Evolutionary conservation across 1,284 basidiomycete species (phyloP), one percentile per base, ranked within the genome.

Genomic region (Sporisorium reilianum): DNA sequence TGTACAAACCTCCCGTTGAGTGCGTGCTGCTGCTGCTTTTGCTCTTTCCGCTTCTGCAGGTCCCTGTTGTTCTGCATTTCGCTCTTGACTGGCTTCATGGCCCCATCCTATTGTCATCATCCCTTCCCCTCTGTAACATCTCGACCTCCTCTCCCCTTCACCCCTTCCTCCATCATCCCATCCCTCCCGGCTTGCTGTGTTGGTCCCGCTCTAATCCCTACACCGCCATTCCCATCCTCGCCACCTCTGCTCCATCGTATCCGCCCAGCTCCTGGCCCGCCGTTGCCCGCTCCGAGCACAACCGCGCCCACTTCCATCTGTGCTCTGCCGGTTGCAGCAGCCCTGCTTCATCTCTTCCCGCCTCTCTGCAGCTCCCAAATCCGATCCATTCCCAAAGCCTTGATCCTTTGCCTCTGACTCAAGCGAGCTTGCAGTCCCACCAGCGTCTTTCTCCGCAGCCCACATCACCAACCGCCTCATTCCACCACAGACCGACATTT

Each of bases 281-380:
- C 4, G n/a, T 41, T 20, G 38, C 10, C 18, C 38, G 38, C n/a
- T 41, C n/a, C n/a, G 6, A 41, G 38, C 38, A 16, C 38, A 20
- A 20, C 38, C n/a, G n/a, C 9, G 20, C n/a, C 18, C 38, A 41
- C 8, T n/a, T 41, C 38, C n/a, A 20, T 20, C 38, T 41, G 38
- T 41, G 38, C 38, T n/a, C 38, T 20, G 38, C 38, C n/a, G n/a
- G n/a, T 30, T 48, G 28, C 46, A 48, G 18, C 23, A 10, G 20
- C 28, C 46, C 46, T 48, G 50, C 50, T 52, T 38, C 50, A 52
- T 52, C 50, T 40, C 10, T 10, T 51, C 30, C 49, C 22, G 11
- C n/a, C n/a, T 8, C n/a, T 38, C 34, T 38, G 14, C 16, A 28
- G 14, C 9, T 14, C 25, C 18, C 45, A 23, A 46, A 28, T 16